Percentiles rank a stretch among this genome's conserved stretches.
phyloP scores from a whole-genome alignment of 768 basidiomycete species.

The Panellus pusillus region DNA sequence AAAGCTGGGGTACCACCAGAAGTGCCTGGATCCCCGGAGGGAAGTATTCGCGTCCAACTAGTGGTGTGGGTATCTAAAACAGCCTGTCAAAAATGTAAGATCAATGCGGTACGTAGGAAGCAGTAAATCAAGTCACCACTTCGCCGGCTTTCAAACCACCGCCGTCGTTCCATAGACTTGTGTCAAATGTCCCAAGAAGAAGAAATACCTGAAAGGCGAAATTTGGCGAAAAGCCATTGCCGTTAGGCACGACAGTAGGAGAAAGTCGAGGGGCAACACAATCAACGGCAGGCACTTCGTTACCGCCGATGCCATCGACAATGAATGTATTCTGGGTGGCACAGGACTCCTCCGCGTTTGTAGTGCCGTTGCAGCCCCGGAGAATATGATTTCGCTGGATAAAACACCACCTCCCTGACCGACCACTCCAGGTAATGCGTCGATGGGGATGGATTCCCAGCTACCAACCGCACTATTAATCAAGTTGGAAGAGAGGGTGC shows the following conservation, averaged over 20 bases:
- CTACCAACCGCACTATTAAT: conserved; percentile 49
- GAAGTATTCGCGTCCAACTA: conserved; percentile 71
- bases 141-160: conserved; percentile 65
- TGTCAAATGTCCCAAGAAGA: conserved; percentile 66
- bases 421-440: conserved; percentile 38
- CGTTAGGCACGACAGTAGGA: conserved; percentile 61
- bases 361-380: conserved; percentile 61
- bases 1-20: conserved; percentile 43
- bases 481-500: conserved; percentile 70
- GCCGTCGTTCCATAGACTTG: conserved; percentile 65
- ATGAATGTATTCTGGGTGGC: conserved; percentile 61
- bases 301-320: conserved; percentile 40
- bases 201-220: conserved; percentile 69
- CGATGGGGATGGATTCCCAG: conserved; percentile 55
- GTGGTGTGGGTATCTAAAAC: conserved; percentile 61
- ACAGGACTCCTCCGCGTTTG: conserved; percentile 45
- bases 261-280: conserved; percentile 71
- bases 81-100: conserved; percentile 40
- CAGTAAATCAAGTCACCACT: conserved; percentile 49
- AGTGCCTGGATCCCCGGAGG: conserved; percentile 72
- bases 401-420: conserved; percentile 63
- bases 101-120: neutral
- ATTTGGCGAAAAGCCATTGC: conserved; percentile 52
- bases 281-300: conserved; percentile 38
- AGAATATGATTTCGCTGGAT: conserved; percentile 48